Base-by-base conservation (phyloP, 2,329 filamentous ascomycete species). In the Claviceps lovelessii region DNA sequence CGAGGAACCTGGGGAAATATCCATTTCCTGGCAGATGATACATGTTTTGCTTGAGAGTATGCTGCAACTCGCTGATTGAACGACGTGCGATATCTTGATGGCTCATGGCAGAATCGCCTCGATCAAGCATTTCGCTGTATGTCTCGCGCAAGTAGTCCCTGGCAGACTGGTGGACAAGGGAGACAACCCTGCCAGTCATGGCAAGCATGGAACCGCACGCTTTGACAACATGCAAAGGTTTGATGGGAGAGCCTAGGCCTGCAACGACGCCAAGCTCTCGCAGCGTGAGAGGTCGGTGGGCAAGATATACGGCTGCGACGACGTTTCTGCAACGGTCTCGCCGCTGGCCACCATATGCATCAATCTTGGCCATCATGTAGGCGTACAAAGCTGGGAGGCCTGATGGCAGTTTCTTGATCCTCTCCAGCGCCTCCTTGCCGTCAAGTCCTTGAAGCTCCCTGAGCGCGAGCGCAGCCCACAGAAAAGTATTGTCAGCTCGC, bases 111-210 rank as follows among this genome's bases (percentile, higher is more conserved):
- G 54, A 41, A 1, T 68, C 64, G 44, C 50, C 31, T 44, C 15
- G 64, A 64, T 54, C 71, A 67, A 15, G 71, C 58, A n/a, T 58
- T 49, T n/a, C 53, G 10, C 17, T 42, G 47, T 55, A 57, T 58
- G 2, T 61, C 49, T 31, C 57, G 23, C 6, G 55, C 3, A 75
- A 51, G 58, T 63, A 73, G 39, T 76, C 72, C 52, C 73, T 72
- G 3, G 69, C 72, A 9, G 72, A 74, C 54, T 73, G 68, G 55
- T 76, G 71, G 0, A 75, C 62, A 49, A 74, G 68, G 42, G 64
- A 70, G 11, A 75, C 55, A 0, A 35, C 59, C 2, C 35, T 58
- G 0, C 67, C 58, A 37, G 60, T 61, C 19, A 70, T 31, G 1
- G 65, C 69, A 1, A 75, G 62, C 47, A 66, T 55, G 23, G 68